Evolutionary conservation across 1,284 basidiomycete species (phyloP).

Genomic region (Leccinum fallax): DNA sequence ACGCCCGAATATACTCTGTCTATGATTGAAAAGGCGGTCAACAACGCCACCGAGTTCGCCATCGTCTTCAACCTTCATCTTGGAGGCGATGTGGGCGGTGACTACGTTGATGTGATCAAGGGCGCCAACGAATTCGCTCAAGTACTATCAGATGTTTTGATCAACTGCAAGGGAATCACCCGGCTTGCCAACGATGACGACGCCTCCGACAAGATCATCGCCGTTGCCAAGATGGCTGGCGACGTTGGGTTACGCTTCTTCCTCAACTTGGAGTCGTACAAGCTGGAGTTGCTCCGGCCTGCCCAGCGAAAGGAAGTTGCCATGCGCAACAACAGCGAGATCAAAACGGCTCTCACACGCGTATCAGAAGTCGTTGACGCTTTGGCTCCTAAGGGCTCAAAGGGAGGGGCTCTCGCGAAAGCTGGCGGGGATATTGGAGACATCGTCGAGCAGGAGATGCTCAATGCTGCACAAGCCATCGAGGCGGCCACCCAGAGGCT

Average conservation of each 20-base stretch:
- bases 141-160: slow-evolving; percentile 87
- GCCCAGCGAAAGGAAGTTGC: slow-evolving; percentile 85
- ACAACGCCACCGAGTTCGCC: slow-evolving; percentile 95
- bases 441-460: slow-evolving; percentile 97
- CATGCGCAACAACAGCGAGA: slow-evolving; percentile 88
- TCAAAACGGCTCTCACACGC: slow-evolving; percentile 78
- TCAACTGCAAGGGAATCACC: slow-evolving; percentile 95
- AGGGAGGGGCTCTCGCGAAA: slow-evolving; percentile 69
- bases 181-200: slow-evolving; percentile 91
- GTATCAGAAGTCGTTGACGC: slow-evolving; percentile 88
- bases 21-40: slow-evolving; percentile 96
- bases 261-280: slow-evolving; percentile 95
- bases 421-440: slow-evolving; percentile 95
- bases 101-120: slow-evolving; percentile 98
- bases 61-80: slow-evolving; percentile 93
- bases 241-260: slow-evolving; percentile 92
- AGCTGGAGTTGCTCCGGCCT: slow-evolving; percentile 77
- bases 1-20: slow-evolving; percentile 98
- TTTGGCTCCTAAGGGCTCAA: slow-evolving; percentile 83
- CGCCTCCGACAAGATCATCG: slow-evolving; percentile 86
- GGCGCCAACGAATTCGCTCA: slow-evolving; percentile 96
- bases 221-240: slow-evolving; percentile 84
- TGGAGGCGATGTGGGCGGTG: slow-evolving; percentile 85
- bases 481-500: slow-evolving; percentile 90
- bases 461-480: slow-evolving; percentile 90